Evolutionary conservation across 345 rosid genomes (phyloP).

Genomic region (Lenwebbia sp.): DNA sequence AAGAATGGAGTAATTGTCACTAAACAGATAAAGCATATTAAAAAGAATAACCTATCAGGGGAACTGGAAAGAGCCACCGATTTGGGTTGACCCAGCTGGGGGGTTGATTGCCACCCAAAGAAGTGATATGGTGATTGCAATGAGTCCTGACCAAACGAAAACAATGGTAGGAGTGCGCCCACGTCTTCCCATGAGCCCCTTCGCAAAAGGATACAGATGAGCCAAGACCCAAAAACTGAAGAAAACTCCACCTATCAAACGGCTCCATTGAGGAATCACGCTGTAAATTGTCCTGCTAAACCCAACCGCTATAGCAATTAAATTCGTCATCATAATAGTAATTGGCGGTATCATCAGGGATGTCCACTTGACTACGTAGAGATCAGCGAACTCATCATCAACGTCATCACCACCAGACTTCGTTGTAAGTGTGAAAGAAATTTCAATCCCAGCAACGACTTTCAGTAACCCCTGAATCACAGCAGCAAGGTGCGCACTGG

Average conservation of each 20-base stretch:
- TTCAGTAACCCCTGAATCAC: constrained; percentile 89
- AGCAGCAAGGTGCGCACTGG: constrained; percentile 95
- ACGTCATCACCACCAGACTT: constrained; percentile 84
- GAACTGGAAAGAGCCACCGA: constrained; percentile 90
- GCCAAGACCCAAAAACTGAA: constrained; percentile 99
- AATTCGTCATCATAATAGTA: constrained; percentile 81
- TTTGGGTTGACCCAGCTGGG: constrained; percentile 54
- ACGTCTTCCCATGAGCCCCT: constrained; percentile 96
- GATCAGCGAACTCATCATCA: constrained; percentile 93
- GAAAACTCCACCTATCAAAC: constrained; percentile 83
- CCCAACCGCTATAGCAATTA: constrained; percentile 90
- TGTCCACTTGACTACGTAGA: constrained; percentile 77
- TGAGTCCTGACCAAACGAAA: constrained; percentile 93
- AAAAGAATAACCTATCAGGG: constrained; percentile 44
- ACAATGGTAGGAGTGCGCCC: constrained; percentile 97
- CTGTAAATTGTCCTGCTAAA: constrained; percentile 90
- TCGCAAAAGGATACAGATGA: constrained; percentile 95
- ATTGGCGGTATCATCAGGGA: constrained; percentile 90
- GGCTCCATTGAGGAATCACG: constrained; percentile 78
- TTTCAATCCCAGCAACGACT: constrained; percentile 89
- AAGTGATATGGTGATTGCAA: constrained; percentile 87
- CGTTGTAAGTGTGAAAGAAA: constrained; percentile 80
- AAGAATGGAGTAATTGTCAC: background rate
- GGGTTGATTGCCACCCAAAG: constrained; percentile 98
- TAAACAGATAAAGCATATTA: constrained; percentile 6